Evolutionary conservation across 2,329 filamentous ascomycete species (phyloP).

Genomic region (Colletotrichum tamarilloi): DNA sequence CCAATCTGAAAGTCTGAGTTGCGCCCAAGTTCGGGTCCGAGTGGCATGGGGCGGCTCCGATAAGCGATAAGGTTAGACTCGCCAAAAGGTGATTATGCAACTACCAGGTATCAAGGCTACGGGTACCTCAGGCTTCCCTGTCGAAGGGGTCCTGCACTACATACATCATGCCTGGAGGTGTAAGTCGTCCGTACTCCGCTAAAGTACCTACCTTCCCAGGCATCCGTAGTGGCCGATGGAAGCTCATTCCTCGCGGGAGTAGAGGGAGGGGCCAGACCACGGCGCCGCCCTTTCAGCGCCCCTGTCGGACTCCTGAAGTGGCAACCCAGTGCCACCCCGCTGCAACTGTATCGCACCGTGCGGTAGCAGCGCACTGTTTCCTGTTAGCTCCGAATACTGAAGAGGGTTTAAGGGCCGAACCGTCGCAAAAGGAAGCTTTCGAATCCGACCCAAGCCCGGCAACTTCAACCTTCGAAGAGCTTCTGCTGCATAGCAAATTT

Average conservation of each 20-base stretch:
- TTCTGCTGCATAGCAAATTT: slow-evolving; percentile 29
- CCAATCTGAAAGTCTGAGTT: slow-evolving; percentile 6
- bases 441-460: slow-evolving; percentile 18
- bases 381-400: slow-evolving; percentile 22
- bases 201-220: background rate
- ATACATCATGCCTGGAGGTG: background rate
- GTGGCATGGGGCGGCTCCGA: slow-evolving; percentile 3
- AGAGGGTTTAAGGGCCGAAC: slow-evolving; percentile 34
- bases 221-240: background rate
- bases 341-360: slow-evolving; percentile 19
- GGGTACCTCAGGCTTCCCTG: background rate
- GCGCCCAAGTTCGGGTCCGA: background rate
- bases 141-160: background rate
- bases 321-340: slow-evolving; percentile 22
- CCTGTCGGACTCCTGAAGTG: slow-evolving; percentile 22
- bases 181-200: background rate
- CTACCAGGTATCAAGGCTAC: background rate
- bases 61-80: slow-evolving; percentile 2
- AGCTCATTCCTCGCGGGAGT: background rate
- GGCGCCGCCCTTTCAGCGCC: slow-evolving; percentile 9
- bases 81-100: background rate
- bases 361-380: slow-evolving; percentile 18
- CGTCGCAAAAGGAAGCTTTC: slow-evolving; percentile 31
- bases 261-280: slow-evolving; percentile 15
- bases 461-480: slow-evolving; percentile 34